phyloP scores from a whole-genome alignment of 2,329 filamentous ascomycete genomes.

The Periconia macrospinosa region DNA sequence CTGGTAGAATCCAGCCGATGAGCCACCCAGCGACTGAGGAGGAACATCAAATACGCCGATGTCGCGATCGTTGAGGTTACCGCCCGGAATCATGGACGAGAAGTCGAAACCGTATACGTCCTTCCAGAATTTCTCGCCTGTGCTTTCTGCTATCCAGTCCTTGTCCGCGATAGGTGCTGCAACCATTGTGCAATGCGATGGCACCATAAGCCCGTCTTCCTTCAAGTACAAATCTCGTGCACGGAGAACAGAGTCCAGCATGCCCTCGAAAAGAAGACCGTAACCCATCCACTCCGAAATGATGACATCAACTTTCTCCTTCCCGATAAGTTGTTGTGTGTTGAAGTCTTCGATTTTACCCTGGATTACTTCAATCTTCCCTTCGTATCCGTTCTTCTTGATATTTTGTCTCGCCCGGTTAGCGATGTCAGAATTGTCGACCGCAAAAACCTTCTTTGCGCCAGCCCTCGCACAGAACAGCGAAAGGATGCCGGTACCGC shows the following conservation, averaged over 20 bases:
- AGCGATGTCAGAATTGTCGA: constrained; percentile 91
- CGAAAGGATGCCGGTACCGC: constrained; percentile 78
- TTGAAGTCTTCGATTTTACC: constrained; percentile 87
- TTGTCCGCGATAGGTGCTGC: constrained; percentile 78
- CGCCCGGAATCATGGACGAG: constrained; percentile 82
- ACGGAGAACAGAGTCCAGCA: constrained; percentile 89
- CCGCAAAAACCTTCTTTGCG: constrained; percentile 81
- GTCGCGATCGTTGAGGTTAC: constrained; percentile 68
- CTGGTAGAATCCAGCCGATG: constrained; percentile 68
- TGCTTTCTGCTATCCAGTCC: constrained; percentile 75
- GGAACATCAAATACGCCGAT: constrained; percentile 38
- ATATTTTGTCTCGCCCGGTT: constrained; percentile 83
- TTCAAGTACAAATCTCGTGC: constrained; percentile 85
- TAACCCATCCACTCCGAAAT: constrained; percentile 99
- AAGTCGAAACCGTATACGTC: constrained; percentile 96
- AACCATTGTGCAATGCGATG: constrained; percentile 81
- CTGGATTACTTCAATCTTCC: constrained; percentile 75
- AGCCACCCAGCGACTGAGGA: constrained; percentile 46
- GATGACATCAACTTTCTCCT: constrained; percentile 80
- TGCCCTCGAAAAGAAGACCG: constrained; percentile 88
- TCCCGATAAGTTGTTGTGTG: constrained; percentile 57
- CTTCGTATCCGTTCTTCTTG: constrained; percentile 74
- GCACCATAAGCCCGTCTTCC: constrained; percentile 79
- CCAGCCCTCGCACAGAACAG: constrained; percentile 95
- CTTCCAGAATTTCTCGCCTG: constrained; percentile 74